These are phyloP conservation scores for Pachyrhizus erosus DNA, from an alignment of 306 rosid species.

Conservation along the genomic window DNA sequence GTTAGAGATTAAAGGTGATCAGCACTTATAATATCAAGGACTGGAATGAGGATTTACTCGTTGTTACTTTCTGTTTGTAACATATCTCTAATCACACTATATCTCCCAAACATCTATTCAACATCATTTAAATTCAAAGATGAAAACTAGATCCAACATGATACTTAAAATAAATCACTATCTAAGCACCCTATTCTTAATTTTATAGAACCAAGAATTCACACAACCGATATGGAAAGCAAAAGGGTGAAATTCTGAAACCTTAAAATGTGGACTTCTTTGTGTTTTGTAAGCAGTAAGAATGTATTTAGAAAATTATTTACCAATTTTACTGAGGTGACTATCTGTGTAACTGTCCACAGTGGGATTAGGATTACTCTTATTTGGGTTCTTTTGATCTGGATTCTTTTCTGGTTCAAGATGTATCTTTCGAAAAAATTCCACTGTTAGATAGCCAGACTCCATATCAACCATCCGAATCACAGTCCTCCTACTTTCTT, in stretches of 20 bases:
- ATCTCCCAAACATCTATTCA: neutral
- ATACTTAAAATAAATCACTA: neutral
- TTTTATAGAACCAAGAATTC: neutral
- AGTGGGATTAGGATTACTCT: constrained; percentile 7
- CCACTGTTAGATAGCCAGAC: constrained; percentile 42
- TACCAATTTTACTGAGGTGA: constrained; percentile 46
- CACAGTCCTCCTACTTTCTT: constrained; percentile 45
- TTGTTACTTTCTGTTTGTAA: neutral
- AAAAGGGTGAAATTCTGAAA: neutral
- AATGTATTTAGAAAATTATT: neutral
- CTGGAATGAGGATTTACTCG: neutral
- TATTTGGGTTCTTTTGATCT: constrained; percentile 17
- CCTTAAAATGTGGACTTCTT: neutral
- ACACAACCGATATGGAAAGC: neutral
- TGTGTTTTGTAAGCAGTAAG: neutral
- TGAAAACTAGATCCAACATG: neutral
- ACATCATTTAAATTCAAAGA: constrained; percentile 11
- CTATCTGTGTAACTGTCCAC: constrained; percentile 29
- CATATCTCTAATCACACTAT: neutral
- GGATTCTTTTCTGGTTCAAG: constrained; percentile 35
- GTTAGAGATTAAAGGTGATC: neutral
- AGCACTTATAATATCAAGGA: neutral
- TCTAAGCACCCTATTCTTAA: neutral
- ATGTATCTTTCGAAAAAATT: constrained; percentile 45
- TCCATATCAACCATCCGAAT: constrained; percentile 45